Percentiles rank a stretch among this genome's conserved stretches.
Conservation (phyloP, 441 rosid genomes). For the Populus hybrid region DNA sequence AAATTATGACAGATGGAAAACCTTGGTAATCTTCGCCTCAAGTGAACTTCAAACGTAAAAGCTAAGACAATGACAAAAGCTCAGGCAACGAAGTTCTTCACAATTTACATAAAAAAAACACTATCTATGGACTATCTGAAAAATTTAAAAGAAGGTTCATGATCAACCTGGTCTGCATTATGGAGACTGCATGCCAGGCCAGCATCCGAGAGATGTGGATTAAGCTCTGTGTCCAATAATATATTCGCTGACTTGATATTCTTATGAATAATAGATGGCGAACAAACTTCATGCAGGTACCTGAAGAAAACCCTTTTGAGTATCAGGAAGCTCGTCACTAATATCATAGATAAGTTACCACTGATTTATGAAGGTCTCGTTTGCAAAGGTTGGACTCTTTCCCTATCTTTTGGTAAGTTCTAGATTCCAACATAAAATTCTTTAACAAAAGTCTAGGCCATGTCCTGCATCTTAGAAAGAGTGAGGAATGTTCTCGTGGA, state of each 20-base stretch:
- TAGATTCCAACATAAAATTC: constrained; percentile 3
- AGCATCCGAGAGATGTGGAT: constrained; percentile 92
- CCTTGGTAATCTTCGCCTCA: too few relatives aligned
- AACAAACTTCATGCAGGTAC: constrained; percentile 95
- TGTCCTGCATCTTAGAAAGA: not conserved
- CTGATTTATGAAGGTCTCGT: not conserved
- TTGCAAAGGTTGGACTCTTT: not conserved
- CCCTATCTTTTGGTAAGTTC: not conserved
- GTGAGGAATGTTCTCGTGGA: not conserved
- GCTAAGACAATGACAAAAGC: not conserved
- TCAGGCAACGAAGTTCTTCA: not conserved
- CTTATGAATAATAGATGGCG: constrained; percentile 87
- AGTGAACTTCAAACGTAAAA: not conserved
- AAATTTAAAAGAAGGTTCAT: constrained; percentile 1
- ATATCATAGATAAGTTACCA: not conserved
- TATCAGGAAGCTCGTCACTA: constrained; percentile 11
- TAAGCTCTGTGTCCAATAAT: constrained; percentile 76
- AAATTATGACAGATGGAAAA: not conserved
- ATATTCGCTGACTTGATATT: constrained; percentile 92
- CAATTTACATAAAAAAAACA: not conserved
- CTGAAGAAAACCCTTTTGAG: constrained; percentile 36
- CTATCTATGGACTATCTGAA: not conserved
- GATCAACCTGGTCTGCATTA: constrained; percentile 71
- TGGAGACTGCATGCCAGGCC: constrained; percentile 82
- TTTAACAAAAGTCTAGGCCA: not conserved